A percentile compares a stretch with the other conserved stretches of the same genome.
phyloP scores from a whole-genome alignment of 2,329 filamentous ascomycete species.

The Talaromyces amestolkiae region DNA sequence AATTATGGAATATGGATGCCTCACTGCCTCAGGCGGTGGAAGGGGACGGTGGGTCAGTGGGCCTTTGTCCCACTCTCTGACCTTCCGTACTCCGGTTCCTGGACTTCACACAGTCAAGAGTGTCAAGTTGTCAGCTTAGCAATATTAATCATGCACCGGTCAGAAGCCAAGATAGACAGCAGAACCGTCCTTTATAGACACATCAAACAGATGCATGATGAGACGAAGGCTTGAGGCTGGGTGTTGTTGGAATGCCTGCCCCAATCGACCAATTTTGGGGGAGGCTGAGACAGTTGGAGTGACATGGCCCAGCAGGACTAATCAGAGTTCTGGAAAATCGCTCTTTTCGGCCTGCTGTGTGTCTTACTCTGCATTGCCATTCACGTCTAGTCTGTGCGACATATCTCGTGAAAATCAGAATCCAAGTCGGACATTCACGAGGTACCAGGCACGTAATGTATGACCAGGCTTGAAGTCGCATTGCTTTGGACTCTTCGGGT shows the following conservation, averaged over 20 bases:
- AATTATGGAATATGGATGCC: background rate
- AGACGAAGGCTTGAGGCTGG: background rate
- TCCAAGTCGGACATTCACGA: background rate
- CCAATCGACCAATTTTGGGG: background rate
- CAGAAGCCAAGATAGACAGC: background rate
- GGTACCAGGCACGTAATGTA: too few relatives aligned
- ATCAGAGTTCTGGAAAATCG: constrained; percentile 6
- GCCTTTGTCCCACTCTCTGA: background rate
- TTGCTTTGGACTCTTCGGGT: too few relatives aligned
- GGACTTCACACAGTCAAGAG: background rate
- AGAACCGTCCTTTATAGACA: background rate
- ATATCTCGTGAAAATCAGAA: background rate
- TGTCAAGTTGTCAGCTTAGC: background rate
- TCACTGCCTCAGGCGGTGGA: constrained; percentile 5
- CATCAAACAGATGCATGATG: too few relatives aligned
- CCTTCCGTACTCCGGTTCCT: background rate
- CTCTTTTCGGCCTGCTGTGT: background rate
- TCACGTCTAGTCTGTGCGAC: background rate
- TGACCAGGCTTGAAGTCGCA: background rate
- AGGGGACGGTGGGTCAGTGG: background rate
- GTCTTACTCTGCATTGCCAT: background rate
- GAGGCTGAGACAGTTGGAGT: constrained; percentile 11
- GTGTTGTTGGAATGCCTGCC: background rate
- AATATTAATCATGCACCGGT: background rate
- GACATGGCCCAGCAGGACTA: background rate